Evolutionary conservation across 2,329 filamentous ascomycete genomes (phyloP), one percentile per base, ranked within the genome.

Genomic region (Penicillium glabrum): DNA sequence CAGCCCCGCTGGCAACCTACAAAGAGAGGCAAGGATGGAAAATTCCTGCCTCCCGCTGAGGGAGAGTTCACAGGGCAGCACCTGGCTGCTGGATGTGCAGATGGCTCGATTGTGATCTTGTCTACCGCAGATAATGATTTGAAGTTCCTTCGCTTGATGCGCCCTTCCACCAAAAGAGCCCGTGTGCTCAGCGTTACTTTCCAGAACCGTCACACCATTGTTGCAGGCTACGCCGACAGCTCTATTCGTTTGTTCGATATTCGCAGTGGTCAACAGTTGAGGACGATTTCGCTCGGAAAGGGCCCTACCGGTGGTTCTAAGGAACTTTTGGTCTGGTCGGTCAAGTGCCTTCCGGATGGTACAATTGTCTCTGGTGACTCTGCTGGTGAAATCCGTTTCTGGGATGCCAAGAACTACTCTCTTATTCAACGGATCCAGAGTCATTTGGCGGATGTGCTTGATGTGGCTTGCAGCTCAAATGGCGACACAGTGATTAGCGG

Each of bases 331-430:
- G 89, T 96, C 14, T 99, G 95, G 95, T 89, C 91, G 51, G 89
- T 99, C 60, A 96, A 92, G 75, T 91, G 89, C 69, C 81, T 98
- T 31, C 85, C 89, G 10, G 89, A 90, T 68, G 93, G 92, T 49
- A 91, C 95, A 64, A 95, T 99, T 60, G 88, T 98, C 13, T 96
- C 93, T 1, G 95, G 91, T 50, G 95, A 99, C 72, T 98, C 95
- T 3, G 93, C 92, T 5, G 95, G 95, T 31, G 92, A 98, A 71
- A 83, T 99, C 41, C 88, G 91, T 63, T 90, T 98, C 70, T 99
- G 93, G 89, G 91, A 96, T 71, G 91, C 91, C 54, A 93, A 90
- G 77, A 96, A 91, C 52, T 96, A 93, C 73, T 93, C 92, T 5
- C 86, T 96, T 66, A 83, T 86, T 35, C 95, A 99, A 71, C 84